Conservation (phyloP, 768 basidiomycete genomes). For the Tylopilus felleus region DNA sequence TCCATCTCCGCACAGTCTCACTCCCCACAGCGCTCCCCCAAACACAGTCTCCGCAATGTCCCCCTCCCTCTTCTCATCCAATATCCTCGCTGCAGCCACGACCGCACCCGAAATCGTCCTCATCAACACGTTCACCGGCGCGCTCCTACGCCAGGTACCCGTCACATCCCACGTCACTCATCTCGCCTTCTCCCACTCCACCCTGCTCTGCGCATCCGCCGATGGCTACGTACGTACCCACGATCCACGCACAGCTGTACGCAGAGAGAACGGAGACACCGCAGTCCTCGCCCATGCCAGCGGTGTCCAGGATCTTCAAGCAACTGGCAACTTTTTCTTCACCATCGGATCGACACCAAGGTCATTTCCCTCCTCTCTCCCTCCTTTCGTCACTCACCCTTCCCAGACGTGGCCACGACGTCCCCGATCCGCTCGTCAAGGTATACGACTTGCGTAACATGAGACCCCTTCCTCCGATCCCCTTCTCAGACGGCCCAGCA, state of each 20-base stretch:
- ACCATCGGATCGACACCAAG: constrained; percentile 87
- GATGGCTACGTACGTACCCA: constrained; percentile 76
- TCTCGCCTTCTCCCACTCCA: constrained; percentile 61
- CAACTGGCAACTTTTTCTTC: constrained; percentile 74
- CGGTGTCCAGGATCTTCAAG: constrained; percentile 79
- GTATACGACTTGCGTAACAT: constrained; percentile 87
- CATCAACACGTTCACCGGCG: constrained; percentile 73
- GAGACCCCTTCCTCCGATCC: constrained; percentile 77
- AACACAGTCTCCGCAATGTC: constrained; percentile 39
- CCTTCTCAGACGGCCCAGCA: constrained; percentile 83
- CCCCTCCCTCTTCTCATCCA: constrained; percentile 49
- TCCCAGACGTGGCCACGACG: constrained; percentile 77
- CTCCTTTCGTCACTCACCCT: constrained; percentile 7
- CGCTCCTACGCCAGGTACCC: constrained; percentile 52
- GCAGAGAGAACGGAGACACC: constrained; percentile 47
- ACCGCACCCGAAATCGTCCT: constrained; percentile 59
- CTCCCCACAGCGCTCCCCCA: constrained; percentile 32
- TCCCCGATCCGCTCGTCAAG: constrained; percentile 90
- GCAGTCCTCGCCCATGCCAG: constrained; percentile 75
- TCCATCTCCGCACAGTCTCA: background rate
- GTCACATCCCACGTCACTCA: constrained; percentile 61
- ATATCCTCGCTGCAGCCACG: constrained; percentile 58
- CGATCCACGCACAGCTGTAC: constrained; percentile 59
- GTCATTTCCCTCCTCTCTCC: constrained; percentile 36
- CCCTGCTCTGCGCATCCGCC: constrained; percentile 62